Conservation (phyloP, 768 basidiomycete genomes). For the Jaapia argillacea region DNA sequence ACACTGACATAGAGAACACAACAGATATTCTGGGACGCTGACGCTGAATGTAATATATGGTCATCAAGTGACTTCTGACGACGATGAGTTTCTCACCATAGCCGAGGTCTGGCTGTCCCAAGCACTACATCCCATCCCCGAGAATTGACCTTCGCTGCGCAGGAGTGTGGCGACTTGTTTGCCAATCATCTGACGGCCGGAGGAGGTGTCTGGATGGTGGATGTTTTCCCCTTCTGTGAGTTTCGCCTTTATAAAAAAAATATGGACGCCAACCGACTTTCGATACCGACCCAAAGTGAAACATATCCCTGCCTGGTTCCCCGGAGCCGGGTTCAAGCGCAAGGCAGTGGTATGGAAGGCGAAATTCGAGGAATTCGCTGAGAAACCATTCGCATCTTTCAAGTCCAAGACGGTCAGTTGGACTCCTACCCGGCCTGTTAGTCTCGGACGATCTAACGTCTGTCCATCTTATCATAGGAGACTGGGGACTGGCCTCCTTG, state of each 20-base stretch:
- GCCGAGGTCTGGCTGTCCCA: no score
- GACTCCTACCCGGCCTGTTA: constrained; percentile 3
- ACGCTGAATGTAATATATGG: constrained; percentile 9
- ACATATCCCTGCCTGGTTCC: constrained; percentile 28
- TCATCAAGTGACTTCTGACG: constrained; percentile 8
- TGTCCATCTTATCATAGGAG: no score
- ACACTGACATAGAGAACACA: neutral
- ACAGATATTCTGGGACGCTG: constrained; percentile 7
- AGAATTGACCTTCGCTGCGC: no score
- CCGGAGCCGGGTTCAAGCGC: constrained; percentile 20
- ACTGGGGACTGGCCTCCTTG: constrained; percentile 22
- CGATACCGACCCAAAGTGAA: constrained; percentile 13
- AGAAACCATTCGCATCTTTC: constrained; percentile 40
- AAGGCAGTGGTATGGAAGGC: constrained; percentile 14
- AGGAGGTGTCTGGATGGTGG: constrained; percentile 17
- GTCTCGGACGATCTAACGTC: no score
- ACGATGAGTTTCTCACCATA: constrained; percentile 19
- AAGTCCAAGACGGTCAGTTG: constrained; percentile 33
- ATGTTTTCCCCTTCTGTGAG: constrained; percentile 1
- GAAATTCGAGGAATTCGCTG: constrained; percentile 19
- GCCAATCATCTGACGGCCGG: constrained; percentile 15
- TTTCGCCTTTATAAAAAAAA: constrained; percentile 17
- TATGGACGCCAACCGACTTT: constrained; percentile 14
- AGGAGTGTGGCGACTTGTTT: constrained; percentile 26
- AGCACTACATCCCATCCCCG: no score